Conservation (phyloP, 345 rosid genomes). For the Moricandia moricandioides region DNA sequence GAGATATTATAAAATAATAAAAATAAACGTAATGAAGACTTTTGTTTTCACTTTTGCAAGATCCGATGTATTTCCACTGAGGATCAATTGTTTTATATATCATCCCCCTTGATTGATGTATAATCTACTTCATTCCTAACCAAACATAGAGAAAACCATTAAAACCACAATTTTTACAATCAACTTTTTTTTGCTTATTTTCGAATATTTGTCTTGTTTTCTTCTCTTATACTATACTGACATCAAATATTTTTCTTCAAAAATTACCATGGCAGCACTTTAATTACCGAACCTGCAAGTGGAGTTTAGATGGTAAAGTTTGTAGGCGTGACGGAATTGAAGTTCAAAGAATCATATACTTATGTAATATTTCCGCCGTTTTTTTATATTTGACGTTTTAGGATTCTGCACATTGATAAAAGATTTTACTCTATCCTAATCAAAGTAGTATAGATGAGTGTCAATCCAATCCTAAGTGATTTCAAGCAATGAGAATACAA, state of each 20-base stretch:
- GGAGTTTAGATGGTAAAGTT: background rate
- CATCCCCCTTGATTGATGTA: background rate
- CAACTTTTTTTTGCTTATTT: background rate
- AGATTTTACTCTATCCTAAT: too few relatives aligned
- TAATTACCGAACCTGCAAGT: background rate
- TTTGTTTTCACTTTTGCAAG: conserved; percentile 32
- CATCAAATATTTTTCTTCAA: background rate
- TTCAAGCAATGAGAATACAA: too few relatives aligned
- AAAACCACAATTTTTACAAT: background rate
- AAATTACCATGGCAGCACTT: background rate
- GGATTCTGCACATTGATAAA: too few relatives aligned
- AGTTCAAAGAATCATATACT: background rate
- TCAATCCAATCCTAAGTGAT: too few relatives aligned
- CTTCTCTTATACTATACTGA: background rate
- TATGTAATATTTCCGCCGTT: background rate
- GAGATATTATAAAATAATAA: background rate
- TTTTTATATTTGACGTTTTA: too few relatives aligned
- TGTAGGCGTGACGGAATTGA: background rate
- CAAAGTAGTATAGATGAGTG: too few relatives aligned
- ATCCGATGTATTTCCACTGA: conserved; percentile 35
- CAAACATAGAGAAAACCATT: background rate
- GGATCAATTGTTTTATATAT: background rate
- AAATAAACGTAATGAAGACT: conserved; percentile 28
- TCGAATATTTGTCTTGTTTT: background rate
- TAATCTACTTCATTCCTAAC: background rate